Base-by-base conservation (phyloP, 1,284 basidiomycete species). In the Tremellales sp. region DNA sequence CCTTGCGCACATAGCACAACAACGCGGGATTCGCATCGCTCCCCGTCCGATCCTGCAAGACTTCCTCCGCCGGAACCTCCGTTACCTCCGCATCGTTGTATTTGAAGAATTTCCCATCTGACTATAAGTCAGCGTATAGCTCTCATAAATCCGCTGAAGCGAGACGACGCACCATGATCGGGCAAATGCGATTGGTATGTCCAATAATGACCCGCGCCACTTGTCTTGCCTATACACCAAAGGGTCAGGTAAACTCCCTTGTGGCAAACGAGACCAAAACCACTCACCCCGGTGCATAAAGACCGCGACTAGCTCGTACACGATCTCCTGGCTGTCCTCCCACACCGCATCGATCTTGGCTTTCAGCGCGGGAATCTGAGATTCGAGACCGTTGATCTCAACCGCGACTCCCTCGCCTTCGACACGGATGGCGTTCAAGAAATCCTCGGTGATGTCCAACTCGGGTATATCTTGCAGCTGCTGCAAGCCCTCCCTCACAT, bases 291-390 rank as follows among this genome's bases (percentile, higher is more conserved):
- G 85, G 72, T 98, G 94, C 60, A 97, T 88, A 74, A 97, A 98
- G 12, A 97, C 93, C 12, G 89, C 88, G 0, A 89, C 91, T 33
- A 98, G 78, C 63, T 94, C 88, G 67, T 97, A 98, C 43, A 85
- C 83, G 21, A 81, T 82, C 24, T 79, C 74, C 6, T 45, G 76
- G 45, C 83, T 81, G 54, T 82, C 81, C 33, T 73, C 73, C 95
- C 95, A 98, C 7, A 93, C 63, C 2, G 72, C 72, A 56, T 93
- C 87, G 38, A 95, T 73, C 47, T 84, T 79, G 12, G 75, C 70
- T 69, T 90, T 91, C 54, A 88, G 76, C 35, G 62, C 62, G 8
- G 73, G 71, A 5, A 83, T 77, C 2, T 74, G 74, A 12, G 66
- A 65, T n/a, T 85, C 81, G 32, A 87, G 76, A 7, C 66, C 64